phyloP scores from a whole-genome alignment of 2,329 filamentous ascomycete species.

The Fusarium newnesense region DNA sequence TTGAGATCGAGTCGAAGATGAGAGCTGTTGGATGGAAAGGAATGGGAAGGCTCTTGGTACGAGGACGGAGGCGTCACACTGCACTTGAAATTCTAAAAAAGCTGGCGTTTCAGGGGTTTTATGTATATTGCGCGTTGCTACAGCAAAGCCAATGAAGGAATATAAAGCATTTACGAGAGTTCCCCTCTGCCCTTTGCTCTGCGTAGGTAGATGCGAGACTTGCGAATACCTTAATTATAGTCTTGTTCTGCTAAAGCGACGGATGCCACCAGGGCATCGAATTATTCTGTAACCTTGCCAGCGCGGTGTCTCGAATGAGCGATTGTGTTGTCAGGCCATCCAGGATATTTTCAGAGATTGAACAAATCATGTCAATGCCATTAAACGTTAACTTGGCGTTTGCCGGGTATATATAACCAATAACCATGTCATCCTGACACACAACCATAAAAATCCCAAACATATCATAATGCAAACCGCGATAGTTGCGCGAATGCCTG shows the following conservation, averaged over 20 bases:
- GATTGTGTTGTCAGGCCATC: neutral
- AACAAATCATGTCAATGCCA: conserved; percentile 26
- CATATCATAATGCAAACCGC: conserved; percentile 14
- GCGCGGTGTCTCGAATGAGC: neutral
- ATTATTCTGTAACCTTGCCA: neutral
- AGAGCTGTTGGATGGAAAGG: conserved; percentile 22
- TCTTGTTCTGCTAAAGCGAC: neutral
- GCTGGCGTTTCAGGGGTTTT: conserved; percentile 47
- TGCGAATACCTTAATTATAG: neutral
- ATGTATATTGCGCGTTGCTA: conserved; percentile 43
- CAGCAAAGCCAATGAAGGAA: conserved; percentile 42
- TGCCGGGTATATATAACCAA: conserved; percentile 46
- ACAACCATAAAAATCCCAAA: conserved; percentile 19
- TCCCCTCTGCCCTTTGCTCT: neutral
- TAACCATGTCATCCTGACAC: conserved; percentile 32
- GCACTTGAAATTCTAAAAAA: conserved; percentile 45
- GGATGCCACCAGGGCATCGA: too few species aligned
- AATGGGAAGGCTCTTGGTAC: conserved; percentile 30
- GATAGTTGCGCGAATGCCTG: neutral
- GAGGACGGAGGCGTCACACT: conserved; percentile 45
- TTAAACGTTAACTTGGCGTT: conserved; percentile 45
- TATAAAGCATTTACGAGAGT: conserved; percentile 11
- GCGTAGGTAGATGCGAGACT: neutral
- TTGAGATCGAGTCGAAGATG: neutral
- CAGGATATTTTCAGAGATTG: neutral